These are phyloP conservation scores for Teunomyces funiuensis DNA, from an alignment of 805 yeast genomes.

Conservation along the genomic window DNA sequence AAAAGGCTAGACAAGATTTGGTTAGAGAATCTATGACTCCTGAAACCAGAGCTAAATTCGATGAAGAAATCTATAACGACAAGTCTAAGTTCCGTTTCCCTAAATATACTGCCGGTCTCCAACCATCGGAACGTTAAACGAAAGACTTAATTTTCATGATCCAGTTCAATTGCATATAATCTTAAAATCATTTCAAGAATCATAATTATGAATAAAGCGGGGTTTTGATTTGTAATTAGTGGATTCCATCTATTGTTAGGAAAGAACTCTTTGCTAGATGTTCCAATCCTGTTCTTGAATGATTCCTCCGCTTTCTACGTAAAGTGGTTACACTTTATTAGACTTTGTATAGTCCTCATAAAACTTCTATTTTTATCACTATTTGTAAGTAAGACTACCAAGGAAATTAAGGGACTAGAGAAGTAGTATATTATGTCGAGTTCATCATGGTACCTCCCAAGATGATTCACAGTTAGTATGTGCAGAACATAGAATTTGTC, in stretches of 20 bases:
- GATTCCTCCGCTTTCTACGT: conserved; percentile 1
- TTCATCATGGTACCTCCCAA: too few relatives aligned
- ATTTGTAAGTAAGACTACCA: neutral
- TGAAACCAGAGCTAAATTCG: conserved; percentile 40
- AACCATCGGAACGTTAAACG: conserved; percentile 29
- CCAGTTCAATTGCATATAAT: conserved; percentile 1
- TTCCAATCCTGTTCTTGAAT: conserved; percentile 2
- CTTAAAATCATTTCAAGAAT: conserved; percentile 4
- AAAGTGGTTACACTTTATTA: neutral
- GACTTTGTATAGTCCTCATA: conserved; percentile 1
- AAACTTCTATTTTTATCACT: neutral
- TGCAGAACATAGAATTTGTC: neutral
- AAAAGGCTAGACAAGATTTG: conserved; percentile 64
- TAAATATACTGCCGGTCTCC: conserved; percentile 39
- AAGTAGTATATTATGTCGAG: too few relatives aligned
- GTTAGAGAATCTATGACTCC: conserved; percentile 43
- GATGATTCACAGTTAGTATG: too few relatives aligned
- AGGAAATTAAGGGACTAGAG: neutral
- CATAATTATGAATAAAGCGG: conserved; percentile 2
- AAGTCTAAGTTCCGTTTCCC: conserved; percentile 46
- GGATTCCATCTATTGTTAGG: neutral
- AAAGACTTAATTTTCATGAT: neutral
- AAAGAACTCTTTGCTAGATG: neutral
- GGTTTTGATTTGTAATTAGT: neutral
- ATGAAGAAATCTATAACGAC: conserved; percentile 43